A percentile compares a stretch with the other conserved stretches of the same genome.
Evolutionary conservation across 495 filamentous ascomycete genomes (phyloP).

Genomic region (Xylaria sp.): DNA sequence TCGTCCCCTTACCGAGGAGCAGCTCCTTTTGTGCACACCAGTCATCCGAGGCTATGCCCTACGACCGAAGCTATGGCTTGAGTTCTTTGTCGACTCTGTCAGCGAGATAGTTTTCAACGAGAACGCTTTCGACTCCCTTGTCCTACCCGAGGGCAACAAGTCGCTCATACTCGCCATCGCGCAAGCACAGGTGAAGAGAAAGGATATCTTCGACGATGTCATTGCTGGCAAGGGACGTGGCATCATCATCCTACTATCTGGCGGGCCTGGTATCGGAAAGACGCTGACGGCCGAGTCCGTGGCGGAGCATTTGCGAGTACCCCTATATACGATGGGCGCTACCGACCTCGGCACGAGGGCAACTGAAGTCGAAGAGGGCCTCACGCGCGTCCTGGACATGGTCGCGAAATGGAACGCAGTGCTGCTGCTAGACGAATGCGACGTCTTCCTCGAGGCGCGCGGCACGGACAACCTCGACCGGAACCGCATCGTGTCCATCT

Average conservation of each 20-base stretch:
- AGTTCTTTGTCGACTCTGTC: slow-evolving; percentile 46
- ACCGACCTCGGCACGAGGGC: slow-evolving; percentile 62
- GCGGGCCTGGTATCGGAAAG: slow-evolving; percentile 65
- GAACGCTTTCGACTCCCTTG: slow-evolving; percentile 62
- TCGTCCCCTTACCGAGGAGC: slow-evolving; percentile 47
- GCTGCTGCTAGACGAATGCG: slow-evolving; percentile 70
- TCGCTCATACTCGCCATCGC: slow-evolving; percentile 61
- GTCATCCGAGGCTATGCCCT: slow-evolving; percentile 54
- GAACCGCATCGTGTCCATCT: slow-evolving; percentile 64
- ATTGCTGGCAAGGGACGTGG: slow-evolving; percentile 65
- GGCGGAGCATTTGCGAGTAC: slow-evolving; percentile 58
- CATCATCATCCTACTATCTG: slow-evolving; percentile 65
- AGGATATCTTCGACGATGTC: slow-evolving; percentile 68
- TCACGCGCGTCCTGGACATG: slow-evolving; percentile 59
- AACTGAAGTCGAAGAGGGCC: slow-evolving; percentile 55
- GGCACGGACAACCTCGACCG: slow-evolving; percentile 60
- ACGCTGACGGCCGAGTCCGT: slow-evolving; percentile 64
- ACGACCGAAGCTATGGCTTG: slow-evolving; percentile 53
- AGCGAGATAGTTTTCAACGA: slow-evolving; percentile 58
- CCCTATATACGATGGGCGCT: slow-evolving; percentile 61
- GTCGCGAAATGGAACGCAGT: slow-evolving; percentile 61
- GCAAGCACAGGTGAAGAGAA: slow-evolving; percentile 49
- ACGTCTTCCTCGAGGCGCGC: slow-evolving; percentile 69
- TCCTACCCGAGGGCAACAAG: slow-evolving; percentile 60
- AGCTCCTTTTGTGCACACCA: slow-evolving; percentile 49